Evolutionary conservation across 2,329 filamentous ascomycete species (phyloP).

Genomic region (Colletotrichum noveboracense): DNA sequence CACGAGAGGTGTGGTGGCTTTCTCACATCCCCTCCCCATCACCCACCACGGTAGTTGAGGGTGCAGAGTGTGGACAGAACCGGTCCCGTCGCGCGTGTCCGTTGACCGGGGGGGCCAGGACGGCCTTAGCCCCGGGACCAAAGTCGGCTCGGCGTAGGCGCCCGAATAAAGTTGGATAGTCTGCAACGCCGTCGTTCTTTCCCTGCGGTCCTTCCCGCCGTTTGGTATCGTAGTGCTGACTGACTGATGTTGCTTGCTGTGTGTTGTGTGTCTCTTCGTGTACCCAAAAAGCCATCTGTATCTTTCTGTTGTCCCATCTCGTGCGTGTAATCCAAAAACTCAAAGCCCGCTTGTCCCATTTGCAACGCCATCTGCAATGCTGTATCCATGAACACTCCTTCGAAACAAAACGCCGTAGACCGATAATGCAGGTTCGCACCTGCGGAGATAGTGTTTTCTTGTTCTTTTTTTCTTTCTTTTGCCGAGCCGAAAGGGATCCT

Average conservation of each 20-base stretch:
- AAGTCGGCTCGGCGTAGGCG: not conserved
- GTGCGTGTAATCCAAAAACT: not conserved
- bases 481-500: not conserved
- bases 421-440: not conserved
- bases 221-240: not conserved
- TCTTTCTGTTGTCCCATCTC: not conserved
- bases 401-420: not conserved
- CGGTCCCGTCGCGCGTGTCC: not conserved
- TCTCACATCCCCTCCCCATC: not conserved
- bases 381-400: not conserved
- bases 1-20: not conserved
- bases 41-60: not conserved
- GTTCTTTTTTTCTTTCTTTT: not conserved
- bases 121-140: not conserved
- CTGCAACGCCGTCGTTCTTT: not conserved
- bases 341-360: not conserved
- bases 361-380: not conserved
- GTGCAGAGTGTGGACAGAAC: conserved; percentile 23
- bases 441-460: not conserved
- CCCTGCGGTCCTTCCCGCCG: conserved; percentile 6
- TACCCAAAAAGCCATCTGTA: not conserved
- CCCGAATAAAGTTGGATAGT: conserved; percentile 2
- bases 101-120: not conserved
- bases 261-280: not conserved
- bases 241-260: not conserved